phyloP scores from a whole-genome alignment of 192 early-diverging fungal species.

The Linnemannia elongata region DNA sequence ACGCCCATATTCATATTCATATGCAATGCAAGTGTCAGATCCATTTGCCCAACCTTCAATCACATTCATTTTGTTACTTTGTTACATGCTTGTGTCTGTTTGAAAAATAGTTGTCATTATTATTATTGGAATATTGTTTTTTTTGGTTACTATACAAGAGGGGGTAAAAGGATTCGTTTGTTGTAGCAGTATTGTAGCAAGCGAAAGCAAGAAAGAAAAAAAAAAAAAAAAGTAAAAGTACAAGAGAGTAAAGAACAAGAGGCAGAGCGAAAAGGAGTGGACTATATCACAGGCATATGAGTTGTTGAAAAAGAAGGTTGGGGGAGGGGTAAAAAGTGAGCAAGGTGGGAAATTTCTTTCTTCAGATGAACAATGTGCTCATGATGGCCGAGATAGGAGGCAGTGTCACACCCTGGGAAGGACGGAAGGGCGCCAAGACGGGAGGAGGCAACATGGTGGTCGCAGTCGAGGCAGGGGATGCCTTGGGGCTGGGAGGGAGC shows the following conservation, averaged over 20 bases:
- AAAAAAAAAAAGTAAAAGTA: neutral
- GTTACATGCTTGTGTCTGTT: neutral
- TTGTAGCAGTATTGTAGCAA: conserved; percentile 11
- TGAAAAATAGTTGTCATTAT: neutral
- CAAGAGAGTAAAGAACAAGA: neutral
- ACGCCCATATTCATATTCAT: neutral
- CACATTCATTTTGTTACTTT: neutral
- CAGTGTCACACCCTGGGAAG: conserved; percentile 45
- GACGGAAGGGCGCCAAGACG: conserved; percentile 52
- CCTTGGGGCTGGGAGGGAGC: conserved; percentile 34
- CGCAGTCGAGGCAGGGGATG: neutral
- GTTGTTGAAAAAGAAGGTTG: neutral
- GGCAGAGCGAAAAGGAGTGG: neutral
- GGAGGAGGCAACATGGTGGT: conserved; percentile 46
- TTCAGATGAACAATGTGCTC: conserved; percentile 51
- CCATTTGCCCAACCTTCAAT: neutral
- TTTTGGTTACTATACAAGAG: conserved; percentile 2
- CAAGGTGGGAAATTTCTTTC: neutral
- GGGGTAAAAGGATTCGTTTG: neutral
- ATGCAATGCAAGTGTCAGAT: conserved; percentile 11
- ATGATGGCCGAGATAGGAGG: conserved; percentile 56
- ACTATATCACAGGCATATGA: conserved; percentile 17
- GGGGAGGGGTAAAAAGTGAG: neutral
- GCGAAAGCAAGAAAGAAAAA: neutral
- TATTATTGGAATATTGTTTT: neutral